Evolutionary conservation across 1,139 yeast genomes (phyloP).

Genomic region (Magnusiomyces tetraspermus): DNA sequence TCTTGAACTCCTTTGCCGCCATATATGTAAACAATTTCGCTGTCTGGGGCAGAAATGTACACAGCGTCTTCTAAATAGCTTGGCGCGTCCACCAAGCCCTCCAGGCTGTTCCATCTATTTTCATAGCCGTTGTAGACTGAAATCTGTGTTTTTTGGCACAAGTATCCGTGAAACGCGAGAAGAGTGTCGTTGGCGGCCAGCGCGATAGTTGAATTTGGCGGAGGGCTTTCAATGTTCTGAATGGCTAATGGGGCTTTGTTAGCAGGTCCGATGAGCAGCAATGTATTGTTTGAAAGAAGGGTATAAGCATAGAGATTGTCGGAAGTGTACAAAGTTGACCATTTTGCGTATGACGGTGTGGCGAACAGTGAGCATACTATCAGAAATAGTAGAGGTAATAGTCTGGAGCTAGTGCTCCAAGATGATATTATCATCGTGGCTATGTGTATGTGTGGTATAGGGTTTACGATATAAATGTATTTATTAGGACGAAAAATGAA

Average conservation of each 20-base stretch:
- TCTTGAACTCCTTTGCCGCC: too few relatives aligned
- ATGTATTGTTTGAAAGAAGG: conserved; percentile 15
- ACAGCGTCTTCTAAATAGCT: conserved; percentile 27
- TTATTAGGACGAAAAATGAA: background rate
- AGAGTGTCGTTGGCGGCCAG: conserved; percentile 13
- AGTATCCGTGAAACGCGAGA: conserved; percentile 17
- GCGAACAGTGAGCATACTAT: background rate
- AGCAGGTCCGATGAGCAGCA: conserved; percentile 9
- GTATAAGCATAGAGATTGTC: conserved; percentile 15
- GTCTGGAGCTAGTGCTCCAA: background rate
- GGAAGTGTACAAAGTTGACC: conserved; percentile 18
- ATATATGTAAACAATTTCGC: conserved; percentile 38
- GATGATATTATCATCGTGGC: background rate
- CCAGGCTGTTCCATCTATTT: conserved; percentile 19
- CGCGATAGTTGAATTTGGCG: conserved; percentile 18
- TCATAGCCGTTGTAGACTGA: conserved; percentile 12
- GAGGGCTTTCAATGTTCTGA: conserved; percentile 16
- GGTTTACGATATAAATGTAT: too few relatives aligned
- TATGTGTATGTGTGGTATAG: too few relatives aligned
- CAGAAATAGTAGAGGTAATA: background rate
- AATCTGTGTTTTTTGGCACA: conserved; percentile 17
- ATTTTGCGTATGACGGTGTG: conserved; percentile 11
- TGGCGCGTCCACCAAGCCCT: conserved; percentile 10
- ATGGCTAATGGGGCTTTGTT: conserved; percentile 12
- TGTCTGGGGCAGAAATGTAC: conserved; percentile 35